Conservation (phyloP, 148 eudicot species). For the Dianthus caryophyllus region DNA sequence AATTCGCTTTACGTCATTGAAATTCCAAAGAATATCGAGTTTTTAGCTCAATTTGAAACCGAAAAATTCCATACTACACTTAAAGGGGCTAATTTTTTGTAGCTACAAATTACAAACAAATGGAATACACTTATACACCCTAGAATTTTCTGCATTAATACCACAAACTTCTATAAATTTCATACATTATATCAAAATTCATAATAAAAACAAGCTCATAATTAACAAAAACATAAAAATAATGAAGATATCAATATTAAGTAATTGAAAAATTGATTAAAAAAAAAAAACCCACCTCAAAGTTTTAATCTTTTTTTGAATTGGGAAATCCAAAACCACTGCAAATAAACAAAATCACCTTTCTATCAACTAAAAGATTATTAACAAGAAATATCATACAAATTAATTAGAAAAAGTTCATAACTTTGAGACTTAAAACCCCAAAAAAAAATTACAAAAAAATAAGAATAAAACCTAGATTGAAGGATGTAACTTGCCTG, state of each 20-base stretch:
- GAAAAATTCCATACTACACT: background rate
- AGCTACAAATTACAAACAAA: background rate
- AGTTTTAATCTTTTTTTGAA: background rate
- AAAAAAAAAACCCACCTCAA: background rate
- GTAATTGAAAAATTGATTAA: background rate
- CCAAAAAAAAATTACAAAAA: background rate
- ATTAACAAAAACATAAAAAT: background rate
- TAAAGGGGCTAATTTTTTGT: background rate
- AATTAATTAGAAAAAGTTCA: background rate
- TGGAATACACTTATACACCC: no score
- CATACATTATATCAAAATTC: no score
- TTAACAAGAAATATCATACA: background rate
- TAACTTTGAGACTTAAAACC: slow-evolving; percentile 3
- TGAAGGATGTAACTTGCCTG: slow-evolving; percentile 14
- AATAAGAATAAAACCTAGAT: slow-evolving; percentile 1
- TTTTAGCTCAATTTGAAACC: background rate
- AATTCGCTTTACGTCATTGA: background rate
- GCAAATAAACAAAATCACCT: background rate
- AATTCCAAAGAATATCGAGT: background rate
- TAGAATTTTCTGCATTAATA: no score
- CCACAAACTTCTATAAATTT: no score
- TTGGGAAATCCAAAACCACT: background rate
- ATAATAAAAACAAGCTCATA: background rate
- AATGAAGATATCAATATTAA: slow-evolving; percentile 4
- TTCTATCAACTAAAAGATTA: background rate